Conservation (phyloP, 2,329 filamentous ascomycete genomes). For the Fusarium subtropicale region DNA sequence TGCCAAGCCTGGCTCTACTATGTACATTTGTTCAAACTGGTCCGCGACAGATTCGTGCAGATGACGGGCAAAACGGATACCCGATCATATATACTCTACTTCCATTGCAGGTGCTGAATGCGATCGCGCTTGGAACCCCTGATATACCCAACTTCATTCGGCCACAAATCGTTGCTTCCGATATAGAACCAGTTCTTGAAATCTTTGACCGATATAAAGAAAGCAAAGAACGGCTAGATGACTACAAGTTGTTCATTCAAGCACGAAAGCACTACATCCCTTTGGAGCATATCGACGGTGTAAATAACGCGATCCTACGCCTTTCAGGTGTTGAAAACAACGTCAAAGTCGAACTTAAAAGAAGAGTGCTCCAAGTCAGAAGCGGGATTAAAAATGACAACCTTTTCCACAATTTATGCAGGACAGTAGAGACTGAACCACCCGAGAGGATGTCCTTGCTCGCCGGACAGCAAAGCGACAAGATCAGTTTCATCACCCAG, state of each 20-base stretch:
- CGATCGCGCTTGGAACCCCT: neutral
- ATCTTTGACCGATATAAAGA: constrained; percentile 19
- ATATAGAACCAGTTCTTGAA: constrained; percentile 2
- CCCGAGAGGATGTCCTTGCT: neutral
- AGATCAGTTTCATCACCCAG: constrained; percentile 19
- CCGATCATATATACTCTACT: constrained; percentile 22
- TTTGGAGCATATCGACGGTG: neutral
- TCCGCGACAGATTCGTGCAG: neutral
- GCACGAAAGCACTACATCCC: neutral
- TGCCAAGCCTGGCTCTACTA: neutral
- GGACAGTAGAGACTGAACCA: fast-evolving
- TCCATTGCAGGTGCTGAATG: neutral
- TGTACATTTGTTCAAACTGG: constrained; percentile 4
- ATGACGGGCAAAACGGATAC: constrained; percentile 5
- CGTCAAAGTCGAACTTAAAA: neutral
- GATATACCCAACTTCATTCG: neutral
- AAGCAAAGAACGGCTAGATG: neutral
- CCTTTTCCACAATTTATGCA: neutral
- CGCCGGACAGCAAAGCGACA: constrained; percentile 18
- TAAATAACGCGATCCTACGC: neutral
- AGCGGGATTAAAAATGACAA: neutral
- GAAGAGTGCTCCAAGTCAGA: neutral
- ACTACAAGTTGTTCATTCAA: constrained; percentile 6
- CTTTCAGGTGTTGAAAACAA: neutral
- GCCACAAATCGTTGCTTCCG: neutral